phyloP scores from a whole-genome alignment of 176 grass and related monocot genomes.

The Aegilops sharonensis region DNA sequence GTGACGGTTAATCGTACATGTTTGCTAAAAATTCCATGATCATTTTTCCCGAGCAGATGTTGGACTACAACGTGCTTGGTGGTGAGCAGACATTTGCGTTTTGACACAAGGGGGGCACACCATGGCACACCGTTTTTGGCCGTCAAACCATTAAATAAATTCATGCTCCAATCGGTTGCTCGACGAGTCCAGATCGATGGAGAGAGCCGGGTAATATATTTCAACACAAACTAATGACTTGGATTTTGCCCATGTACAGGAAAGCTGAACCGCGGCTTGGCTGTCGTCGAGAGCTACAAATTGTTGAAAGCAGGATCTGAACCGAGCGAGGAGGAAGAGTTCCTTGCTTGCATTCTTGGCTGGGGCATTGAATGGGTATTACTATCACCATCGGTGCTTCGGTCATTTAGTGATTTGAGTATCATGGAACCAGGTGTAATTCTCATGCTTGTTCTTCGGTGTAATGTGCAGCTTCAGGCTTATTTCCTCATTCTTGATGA shows the following conservation, averaged over 20 bases:
- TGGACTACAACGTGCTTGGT: conserved; percentile 58
- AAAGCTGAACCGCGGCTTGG: conserved; percentile 60
- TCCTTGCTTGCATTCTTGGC: conserved; percentile 59
- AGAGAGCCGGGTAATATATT: too few relatives aligned
- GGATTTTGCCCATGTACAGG: conserved; percentile 25
- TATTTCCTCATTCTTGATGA: conserved; percentile 64
- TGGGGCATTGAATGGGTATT: conserved; percentile 88
- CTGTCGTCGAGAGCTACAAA: conserved; percentile 51
- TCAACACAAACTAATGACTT: neutral
- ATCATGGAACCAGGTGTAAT: neutral
- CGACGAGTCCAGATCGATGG: too few relatives aligned
- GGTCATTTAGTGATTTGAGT: neutral
- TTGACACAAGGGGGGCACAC: neutral
- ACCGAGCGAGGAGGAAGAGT: conserved; percentile 53
- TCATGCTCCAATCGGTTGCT: too few relatives aligned
- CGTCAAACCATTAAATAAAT: too few relatives aligned
- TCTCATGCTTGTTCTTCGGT: neutral
- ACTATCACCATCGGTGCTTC: neutral
- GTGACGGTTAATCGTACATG: neutral
- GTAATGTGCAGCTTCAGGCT: conserved; percentile 53
- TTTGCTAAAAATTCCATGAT: neutral
- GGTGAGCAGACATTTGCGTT: conserved; percentile 27
- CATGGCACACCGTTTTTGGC: neutral
- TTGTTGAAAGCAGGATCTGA: conserved; percentile 51
- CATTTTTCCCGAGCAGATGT: conserved; percentile 32